Evolutionary conservation across 805 yeast genomes (phyloP), one percentile per base, ranked within the genome.

Genomic region (Metschnikowia koreensis): DNA sequence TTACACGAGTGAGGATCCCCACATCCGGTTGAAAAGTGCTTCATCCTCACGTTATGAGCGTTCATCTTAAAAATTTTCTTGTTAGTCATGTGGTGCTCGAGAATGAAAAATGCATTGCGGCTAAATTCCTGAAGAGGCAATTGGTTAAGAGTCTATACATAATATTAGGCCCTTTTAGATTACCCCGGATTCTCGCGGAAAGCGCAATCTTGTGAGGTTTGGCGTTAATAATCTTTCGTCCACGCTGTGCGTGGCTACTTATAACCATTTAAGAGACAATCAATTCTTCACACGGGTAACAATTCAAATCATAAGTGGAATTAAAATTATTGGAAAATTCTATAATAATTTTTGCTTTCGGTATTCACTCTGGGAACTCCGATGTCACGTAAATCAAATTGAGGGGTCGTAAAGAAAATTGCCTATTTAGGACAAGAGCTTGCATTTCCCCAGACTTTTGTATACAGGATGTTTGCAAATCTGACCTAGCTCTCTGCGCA

Each of bases 301-400:
- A n/a, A n/a, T n/a, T n/a, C n/a, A n/a, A n/a, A n/a, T n/a, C n/a
- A n/a, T n/a, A n/a, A n/a, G n/a, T n/a, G n/a, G n/a, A n/a, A n/a
- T n/a, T n/a, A n/a, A n/a, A n/a, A n/a, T n/a, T n/a, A n/a, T n/a
- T n/a, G n/a, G n/a, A n/a, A n/a, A n/a, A n/a, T n/a, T n/a, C n/a
- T n/a, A n/a, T n/a, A n/a, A n/a, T 29, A 29, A 29, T 29, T 29
- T 29, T 29, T 29, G 33, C 10, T 29, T 10, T 10, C 7, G 10
- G 10, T n/a, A n/a, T n/a, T n/a, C n/a, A n/a, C n/a, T 29, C 33
- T 29, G 33, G 33, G 33, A 29, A 29, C 61, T 58, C 54, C 55
- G 55, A 51, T 44, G 46, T 22, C 50, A 48, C 38, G 7, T 22
- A 17, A 44, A 29, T 43, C 34, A 13, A 29, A 36, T 37, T 27